Evolutionary conservation across 495 filamentous ascomycete genomes (phyloP), one percentile per base, ranked within the genome.

Genomic region (Penicillium malachiteum): DNA sequence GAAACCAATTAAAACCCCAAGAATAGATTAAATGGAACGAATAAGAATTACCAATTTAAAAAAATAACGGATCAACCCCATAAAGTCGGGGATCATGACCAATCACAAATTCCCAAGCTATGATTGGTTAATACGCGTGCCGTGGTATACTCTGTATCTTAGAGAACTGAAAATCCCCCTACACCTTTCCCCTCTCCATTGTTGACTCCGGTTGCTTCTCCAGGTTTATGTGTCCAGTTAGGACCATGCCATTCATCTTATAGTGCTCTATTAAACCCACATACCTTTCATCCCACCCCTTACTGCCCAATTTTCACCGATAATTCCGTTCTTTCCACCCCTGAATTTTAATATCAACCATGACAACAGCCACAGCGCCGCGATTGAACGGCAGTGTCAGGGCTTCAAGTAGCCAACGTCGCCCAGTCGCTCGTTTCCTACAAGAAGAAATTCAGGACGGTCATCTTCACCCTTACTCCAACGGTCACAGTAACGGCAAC

Each of bases 381-480:
- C 60, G 42, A 60, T 50, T 52, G 11, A 60, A 64, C 45, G 60
- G 54, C 54, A 63, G 50, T 31, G 46, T 54, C 32, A 32, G 49
- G 35, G 32, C n/a, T 26, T 12, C 54, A 32, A 33, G 39, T 30
- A 35, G 41, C 30, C 43, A 56, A 12, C 56, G 49, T 52, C 53
- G 58, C 44, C 57, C 63, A 12, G 67, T 70, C 44, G 60, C 66
- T 26, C 62, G 64, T 38, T 57, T 69, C 52, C 41, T 65, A 7
- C 50, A 58, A 17, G 57, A 62, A 9, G 50, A 34, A 9, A 43
- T 50, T 42, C 44, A 50, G 12, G 55, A 56, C 59, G 57, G 50
- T 37, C 48, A 30, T 2, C 41, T 32, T 14, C 17, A 16, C 14
- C 33, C 42, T 14, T 26, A 18, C n/a, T 9, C 55, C 34, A 59